A percentile compares a stretch with the other conserved stretches of the same genome.
Conservation (phyloP, 2,329 filamentous ascomycete species). For the Neofusicoccum cordaticola region DNA sequence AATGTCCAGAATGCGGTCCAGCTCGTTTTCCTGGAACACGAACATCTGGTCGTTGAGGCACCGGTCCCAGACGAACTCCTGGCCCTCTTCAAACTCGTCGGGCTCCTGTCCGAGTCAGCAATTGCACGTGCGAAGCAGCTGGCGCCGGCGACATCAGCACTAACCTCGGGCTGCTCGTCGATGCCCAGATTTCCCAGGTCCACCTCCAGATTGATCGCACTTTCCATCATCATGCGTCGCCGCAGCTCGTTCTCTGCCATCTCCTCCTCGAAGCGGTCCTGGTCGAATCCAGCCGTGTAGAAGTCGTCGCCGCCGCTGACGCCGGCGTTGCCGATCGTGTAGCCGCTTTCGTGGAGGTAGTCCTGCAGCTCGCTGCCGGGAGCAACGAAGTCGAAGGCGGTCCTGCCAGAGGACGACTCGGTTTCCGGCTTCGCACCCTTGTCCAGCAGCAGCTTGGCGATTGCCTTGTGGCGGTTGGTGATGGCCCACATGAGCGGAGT, state of each 20-base stretch:
- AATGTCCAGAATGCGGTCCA: constrained; percentile 88
- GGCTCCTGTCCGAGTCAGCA: constrained; percentile 5
- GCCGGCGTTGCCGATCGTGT: constrained; percentile 77
- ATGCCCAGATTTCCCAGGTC: constrained; percentile 93
- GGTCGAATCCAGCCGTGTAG: constrained; percentile 86
- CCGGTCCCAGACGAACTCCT: constrained; percentile 93
- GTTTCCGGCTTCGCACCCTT: constrained; percentile 93
- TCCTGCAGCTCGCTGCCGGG: constrained; percentile 96
- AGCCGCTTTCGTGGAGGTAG: constrained; percentile 91
- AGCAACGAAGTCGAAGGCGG: constrained; percentile 91
- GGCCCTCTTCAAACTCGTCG: constrained; percentile 82
- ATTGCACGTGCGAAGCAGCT: not conserved
- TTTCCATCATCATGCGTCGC: constrained; percentile 98
- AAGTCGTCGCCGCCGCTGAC: constrained; percentile 76
- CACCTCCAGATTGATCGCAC: constrained; percentile 92
- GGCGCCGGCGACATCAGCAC: constrained; percentile 22
- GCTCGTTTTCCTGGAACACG: constrained; percentile 92
- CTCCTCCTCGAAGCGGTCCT: constrained; percentile 94
- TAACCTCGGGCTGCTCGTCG: constrained; percentile 89
- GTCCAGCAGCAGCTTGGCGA: constrained; percentile 88
- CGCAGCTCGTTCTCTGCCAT: constrained; percentile 96
- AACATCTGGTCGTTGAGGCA: constrained; percentile 99
- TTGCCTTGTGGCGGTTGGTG: constrained; percentile 95
- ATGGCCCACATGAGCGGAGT: constrained; percentile 99
- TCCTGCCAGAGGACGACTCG: constrained; percentile 89